phyloP scores from a whole-genome alignment of 192 early-diverging fungal species.

The Thamnidium elegans region DNA sequence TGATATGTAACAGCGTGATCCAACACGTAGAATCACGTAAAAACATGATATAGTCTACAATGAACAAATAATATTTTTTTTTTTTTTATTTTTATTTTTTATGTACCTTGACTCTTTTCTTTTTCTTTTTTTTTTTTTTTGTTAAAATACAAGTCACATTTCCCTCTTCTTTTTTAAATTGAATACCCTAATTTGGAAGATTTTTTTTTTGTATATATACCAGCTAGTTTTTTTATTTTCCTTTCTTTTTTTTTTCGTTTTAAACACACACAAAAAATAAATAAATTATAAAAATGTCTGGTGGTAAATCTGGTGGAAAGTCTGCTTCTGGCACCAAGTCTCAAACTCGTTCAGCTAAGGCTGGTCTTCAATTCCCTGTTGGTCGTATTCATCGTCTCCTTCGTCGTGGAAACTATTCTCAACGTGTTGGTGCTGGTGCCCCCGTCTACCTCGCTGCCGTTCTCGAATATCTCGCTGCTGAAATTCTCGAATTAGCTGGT shows the following conservation, averaged over 20 bases:
- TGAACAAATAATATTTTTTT: background rate
- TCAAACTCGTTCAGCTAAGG: constrained; percentile 74
- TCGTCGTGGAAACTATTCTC: constrained; percentile 25
- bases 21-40: constrained; percentile 1
- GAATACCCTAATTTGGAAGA: background rate
- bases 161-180: too few relatives aligned
- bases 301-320: constrained; percentile 74
- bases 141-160: too few relatives aligned
- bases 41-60: background rate
- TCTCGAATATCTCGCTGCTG: constrained; percentile 87
- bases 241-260: constrained; percentile 13
- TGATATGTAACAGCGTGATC: background rate
- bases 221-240: background rate
- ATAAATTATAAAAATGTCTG: constrained; percentile 50
- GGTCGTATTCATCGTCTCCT: constrained; percentile 46
- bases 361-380: constrained; percentile 90
- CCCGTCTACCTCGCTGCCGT: constrained; percentile 88
- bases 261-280: constrained; percentile 8
- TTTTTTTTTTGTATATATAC: background rate
- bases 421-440: constrained; percentile 83
- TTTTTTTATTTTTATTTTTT: background rate
- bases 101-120: background rate
- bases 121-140: background rate
- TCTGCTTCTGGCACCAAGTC: constrained; percentile 60
- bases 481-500: constrained; percentile 89